A percentile compares a stretch with the other conserved stretches of the same genome.
These are phyloP conservation scores for Yamadazyma epiphylla DNA, from an alignment of 1,139 yeast genomes.

Conservation along the genomic window DNA sequence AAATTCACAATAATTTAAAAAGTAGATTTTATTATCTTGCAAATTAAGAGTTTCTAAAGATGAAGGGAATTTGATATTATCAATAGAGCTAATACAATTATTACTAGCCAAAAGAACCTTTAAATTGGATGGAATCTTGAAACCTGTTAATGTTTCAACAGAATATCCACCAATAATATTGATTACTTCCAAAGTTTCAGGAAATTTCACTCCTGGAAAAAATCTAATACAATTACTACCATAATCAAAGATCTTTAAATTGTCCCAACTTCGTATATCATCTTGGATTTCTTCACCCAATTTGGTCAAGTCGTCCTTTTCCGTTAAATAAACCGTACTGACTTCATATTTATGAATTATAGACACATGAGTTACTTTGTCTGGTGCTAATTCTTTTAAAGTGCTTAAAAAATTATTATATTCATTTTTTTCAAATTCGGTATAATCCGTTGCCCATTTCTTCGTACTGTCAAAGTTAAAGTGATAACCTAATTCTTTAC, in stretches of 20 bases:
- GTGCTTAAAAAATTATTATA: slow-evolving; percentile 24
- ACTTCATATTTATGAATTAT: slow-evolving; percentile 36
- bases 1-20: slow-evolving; percentile 38
- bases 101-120: slow-evolving; percentile 29
- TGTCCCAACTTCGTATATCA: slow-evolving; percentile 36
- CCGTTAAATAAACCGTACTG: slow-evolving; percentile 34
- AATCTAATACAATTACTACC: slow-evolving; percentile 36
- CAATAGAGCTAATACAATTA: slow-evolving; percentile 34
- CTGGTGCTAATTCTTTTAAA: slow-evolving; percentile 20
- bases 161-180: slow-evolving; percentile 43
- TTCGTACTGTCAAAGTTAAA: slow-evolving; percentile 32
- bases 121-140: slow-evolving; percentile 37
- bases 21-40: slow-evolving; percentile 38
- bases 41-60: slow-evolving; percentile 31
- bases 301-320: slow-evolving; percentile 27
- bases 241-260: slow-evolving; percentile 33
- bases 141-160: slow-evolving; percentile 39
- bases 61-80: slow-evolving; percentile 33
- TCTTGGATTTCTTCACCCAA: slow-evolving; percentile 38
- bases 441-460: slow-evolving; percentile 34
- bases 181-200: slow-evolving; percentile 34
- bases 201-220: slow-evolving; percentile 39
- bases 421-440: slow-evolving; percentile 20
- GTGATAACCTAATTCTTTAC: slow-evolving; percentile 31
- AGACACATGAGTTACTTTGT: slow-evolving; percentile 36